Base-by-base conservation (phyloP, 257 asterid species). In the Gentiana straminea region DNA sequence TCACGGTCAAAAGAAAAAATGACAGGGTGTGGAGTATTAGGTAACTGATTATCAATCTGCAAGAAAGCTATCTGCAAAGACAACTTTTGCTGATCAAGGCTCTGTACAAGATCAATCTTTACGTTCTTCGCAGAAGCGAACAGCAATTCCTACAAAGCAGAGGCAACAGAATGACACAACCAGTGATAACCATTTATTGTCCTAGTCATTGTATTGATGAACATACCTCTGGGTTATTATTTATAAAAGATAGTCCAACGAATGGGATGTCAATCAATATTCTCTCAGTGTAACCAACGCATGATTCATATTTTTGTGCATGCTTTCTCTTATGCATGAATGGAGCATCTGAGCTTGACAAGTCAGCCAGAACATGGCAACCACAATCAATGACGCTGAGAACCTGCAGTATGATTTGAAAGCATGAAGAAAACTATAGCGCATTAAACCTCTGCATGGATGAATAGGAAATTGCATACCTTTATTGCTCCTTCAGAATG, bases 401-500 rank as follows among this genome's bases (percentile, higher is more conserved):
- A 70, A 87, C 96, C 96, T 91, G 86, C 63, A 74, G 45, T 33
- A 41, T 7, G 2, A 38, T 58, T 8, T 57, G 39, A 61, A 49
- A 37, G 54, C 34, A 64, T 64, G n/a, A 69, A 67, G 44, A 50
- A 53, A 55, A 72, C 47, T 5, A 24, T 41, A 62, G 49, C 24
- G 58, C 13, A 57, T 13, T 5, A 32, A 61, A 45, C 54, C 46
- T 52, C 48, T 62, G 45, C 59, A 51, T 41, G 46, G 46, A 33
- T 52, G 41, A 59, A 60, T 62, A 61, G 39, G 11, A 7, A 65
- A n/a, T 48, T 32, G 33, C 68, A 55, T 60, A 91, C 98, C 94
- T 91, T 91, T 53, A 77, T 82, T 65, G 92, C 95, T 68, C 98
- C 96, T 79, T 91, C 98, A 59, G 98, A 88, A 72, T 85, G 96